These are phyloP conservation scores for Pseudopithomyces maydicus DNA, from an alignment of 2,329 filamentous ascomycete species.

Conservation along the genomic window DNA sequence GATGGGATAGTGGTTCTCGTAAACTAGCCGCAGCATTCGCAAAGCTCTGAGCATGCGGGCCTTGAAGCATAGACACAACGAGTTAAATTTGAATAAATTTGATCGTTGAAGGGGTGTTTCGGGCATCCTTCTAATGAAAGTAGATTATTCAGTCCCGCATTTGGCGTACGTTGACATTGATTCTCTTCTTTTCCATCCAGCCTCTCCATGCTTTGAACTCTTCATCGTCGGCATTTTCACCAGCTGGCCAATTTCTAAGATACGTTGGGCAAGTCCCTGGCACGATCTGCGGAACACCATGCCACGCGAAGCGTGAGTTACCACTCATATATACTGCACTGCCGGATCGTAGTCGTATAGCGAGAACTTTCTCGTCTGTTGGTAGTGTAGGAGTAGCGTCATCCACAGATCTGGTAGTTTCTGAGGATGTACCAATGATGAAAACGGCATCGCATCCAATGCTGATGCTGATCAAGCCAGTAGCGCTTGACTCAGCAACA, in stretches of 20 bases:
- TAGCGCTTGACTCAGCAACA: conserved; percentile 82
- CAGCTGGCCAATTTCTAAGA: conserved; percentile 74
- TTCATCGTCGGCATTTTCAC: conserved; percentile 40
- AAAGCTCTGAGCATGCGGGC: too few relatives aligned
- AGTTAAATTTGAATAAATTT: too few relatives aligned
- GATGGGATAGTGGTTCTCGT: too few relatives aligned
- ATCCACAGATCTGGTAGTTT: background rate
- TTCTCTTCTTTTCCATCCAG: conserved; percentile 86
- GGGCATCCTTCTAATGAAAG: background rate
- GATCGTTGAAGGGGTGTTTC: too few relatives aligned
- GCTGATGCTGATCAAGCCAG: conserved; percentile 81
- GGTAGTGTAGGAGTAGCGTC: conserved; percentile 33
- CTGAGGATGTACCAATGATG: conserved; percentile 65
- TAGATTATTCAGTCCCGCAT: conserved; percentile 62
- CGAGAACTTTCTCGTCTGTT: conserved; percentile 23
- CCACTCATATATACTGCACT: conserved; percentile 91
- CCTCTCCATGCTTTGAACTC: conserved; percentile 73
- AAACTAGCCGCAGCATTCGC: too few relatives aligned
- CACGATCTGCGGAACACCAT: conserved; percentile 88
- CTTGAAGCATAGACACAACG: too few relatives aligned
- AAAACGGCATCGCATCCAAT: conserved; percentile 91
- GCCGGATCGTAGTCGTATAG: conserved; percentile 69
- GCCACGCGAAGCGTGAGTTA: conserved; percentile 86
- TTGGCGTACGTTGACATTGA: conserved; percentile 92
- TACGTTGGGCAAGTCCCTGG: conserved; percentile 77